Conservation (phyloP, 2,329 filamentous ascomycete genomes). For the Thelonectria olida region DNA sequence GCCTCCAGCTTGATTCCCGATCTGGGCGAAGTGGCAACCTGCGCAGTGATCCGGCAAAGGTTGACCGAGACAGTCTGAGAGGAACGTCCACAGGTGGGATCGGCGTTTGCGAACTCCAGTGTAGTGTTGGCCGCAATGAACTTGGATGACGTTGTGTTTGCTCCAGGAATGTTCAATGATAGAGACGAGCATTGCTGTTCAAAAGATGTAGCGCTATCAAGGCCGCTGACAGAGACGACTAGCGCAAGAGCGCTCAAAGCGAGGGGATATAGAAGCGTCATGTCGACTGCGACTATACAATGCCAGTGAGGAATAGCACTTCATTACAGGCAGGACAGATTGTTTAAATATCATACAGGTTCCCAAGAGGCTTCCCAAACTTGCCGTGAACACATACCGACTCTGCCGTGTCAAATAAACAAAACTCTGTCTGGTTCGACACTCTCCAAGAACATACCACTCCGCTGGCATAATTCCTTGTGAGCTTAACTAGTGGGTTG, state of each 20-base stretch:
- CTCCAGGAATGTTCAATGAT: not conserved
- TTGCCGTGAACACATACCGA: too few relatives aligned
- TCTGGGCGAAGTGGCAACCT: not conserved
- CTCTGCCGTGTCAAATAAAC: too few relatives aligned
- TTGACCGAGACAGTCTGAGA: not conserved
- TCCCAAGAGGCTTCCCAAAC: too few relatives aligned
- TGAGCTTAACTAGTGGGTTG: too few relatives aligned
- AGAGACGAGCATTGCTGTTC: not conserved
- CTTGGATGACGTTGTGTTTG: not conserved
- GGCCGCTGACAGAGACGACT: not conserved
- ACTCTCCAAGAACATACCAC: too few relatives aligned
- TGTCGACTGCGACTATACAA: not conserved
- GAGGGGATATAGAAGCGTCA: not conserved
- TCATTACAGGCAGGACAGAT: too few relatives aligned
- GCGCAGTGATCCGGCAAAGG: not conserved
- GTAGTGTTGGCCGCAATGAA: not conserved
- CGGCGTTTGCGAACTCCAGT: not conserved
- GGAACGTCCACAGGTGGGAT: not conserved
- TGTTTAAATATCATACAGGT: too few relatives aligned
- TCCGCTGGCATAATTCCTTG: too few relatives aligned
- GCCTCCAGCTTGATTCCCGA: conserved; percentile 43
- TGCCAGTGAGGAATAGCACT: too few relatives aligned
- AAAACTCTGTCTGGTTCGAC: too few relatives aligned
- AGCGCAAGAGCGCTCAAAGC: not conserved
- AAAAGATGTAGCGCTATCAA: not conserved